Evolutionary conservation across 2,329 filamentous ascomycete genomes (phyloP).

Genomic region (Pleomassaria siparia): DNA sequence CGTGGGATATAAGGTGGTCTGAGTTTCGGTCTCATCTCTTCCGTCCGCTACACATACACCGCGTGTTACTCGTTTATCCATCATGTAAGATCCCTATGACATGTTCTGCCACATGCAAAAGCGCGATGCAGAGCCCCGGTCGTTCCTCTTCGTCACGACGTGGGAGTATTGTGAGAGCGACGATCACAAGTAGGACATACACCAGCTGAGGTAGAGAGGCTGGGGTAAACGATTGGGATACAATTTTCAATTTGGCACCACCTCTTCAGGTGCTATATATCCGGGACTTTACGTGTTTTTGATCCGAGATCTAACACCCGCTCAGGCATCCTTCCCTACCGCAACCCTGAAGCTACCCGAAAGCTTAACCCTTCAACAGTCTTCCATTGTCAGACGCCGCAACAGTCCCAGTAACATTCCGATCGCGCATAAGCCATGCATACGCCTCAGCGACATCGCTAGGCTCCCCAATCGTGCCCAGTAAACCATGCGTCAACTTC

Average conservation of each 20-base stretch:
- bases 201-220: too few species aligned
- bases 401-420: conserved; percentile 41
- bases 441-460: conserved; percentile 49
- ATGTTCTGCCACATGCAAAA: too few species aligned
- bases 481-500: conserved; percentile 22
- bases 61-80: too few species aligned
- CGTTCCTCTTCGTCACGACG: too few species aligned
- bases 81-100: too few species aligned
- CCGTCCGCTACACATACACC: too few species aligned
- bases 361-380: conserved; percentile 19
- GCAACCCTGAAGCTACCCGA: background rate
- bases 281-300: background rate
- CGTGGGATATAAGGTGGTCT: conserved; percentile 2
- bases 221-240: too few species aligned
- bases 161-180: too few species aligned
- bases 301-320: background rate
- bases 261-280: background rate
- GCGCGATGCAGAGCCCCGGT: too few species aligned
- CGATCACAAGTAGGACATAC: too few species aligned
- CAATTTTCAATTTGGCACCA: background rate
- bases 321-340: background rate
- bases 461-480: conserved; percentile 23
- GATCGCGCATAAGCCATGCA: conserved; percentile 48
- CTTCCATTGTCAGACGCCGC: conserved; percentile 43
- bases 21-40: too few species aligned